Conservation (phyloP, 75 land plant species). For the Larix kaempferi region DNA sequence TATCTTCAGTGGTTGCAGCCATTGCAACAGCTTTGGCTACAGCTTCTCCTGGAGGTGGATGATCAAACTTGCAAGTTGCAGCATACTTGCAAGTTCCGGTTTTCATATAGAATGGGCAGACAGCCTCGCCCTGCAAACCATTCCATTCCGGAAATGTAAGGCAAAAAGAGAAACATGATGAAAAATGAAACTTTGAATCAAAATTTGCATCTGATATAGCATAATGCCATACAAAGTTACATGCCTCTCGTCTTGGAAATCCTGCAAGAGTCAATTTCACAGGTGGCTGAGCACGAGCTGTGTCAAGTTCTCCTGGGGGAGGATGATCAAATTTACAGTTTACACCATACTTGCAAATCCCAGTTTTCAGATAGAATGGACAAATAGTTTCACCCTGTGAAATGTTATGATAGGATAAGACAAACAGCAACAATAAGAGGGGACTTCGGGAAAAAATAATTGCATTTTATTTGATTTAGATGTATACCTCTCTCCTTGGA, state of each 20-base stretch:
- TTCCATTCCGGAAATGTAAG: neutral
- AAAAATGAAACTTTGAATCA: neutral
- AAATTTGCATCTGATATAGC: neutral
- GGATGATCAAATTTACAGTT: conserved; percentile 66
- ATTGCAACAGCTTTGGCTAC: conserved; percentile 52
- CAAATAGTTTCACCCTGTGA: conserved; percentile 38
- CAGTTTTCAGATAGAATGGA: conserved; percentile 42
- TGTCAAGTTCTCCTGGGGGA: conserved; percentile 22
- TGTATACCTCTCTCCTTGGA: conserved; percentile 32
- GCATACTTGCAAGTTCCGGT: conserved; percentile 89
- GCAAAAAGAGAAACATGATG: neutral
- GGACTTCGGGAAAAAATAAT: neutral
- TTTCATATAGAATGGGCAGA: conserved; percentile 80
- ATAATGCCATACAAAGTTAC: neutral
- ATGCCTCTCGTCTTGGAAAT: conserved; percentile 89
- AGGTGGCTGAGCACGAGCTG: conserved; percentile 19
- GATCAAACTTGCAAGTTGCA: conserved; percentile 76
- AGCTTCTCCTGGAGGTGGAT: conserved; percentile 90
- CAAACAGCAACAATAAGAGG: neutral
- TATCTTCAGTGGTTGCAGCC: conserved; percentile 17
- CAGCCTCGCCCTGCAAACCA: conserved; percentile 42
- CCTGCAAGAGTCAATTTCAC: conserved; percentile 96
- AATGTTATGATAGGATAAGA: neutral
- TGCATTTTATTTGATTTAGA: neutral
- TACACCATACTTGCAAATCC: conserved; percentile 46